Evolutionary conservation across 177 flowering plant species (phyloP).

Genomic region (Vitis hybrid): DNA sequence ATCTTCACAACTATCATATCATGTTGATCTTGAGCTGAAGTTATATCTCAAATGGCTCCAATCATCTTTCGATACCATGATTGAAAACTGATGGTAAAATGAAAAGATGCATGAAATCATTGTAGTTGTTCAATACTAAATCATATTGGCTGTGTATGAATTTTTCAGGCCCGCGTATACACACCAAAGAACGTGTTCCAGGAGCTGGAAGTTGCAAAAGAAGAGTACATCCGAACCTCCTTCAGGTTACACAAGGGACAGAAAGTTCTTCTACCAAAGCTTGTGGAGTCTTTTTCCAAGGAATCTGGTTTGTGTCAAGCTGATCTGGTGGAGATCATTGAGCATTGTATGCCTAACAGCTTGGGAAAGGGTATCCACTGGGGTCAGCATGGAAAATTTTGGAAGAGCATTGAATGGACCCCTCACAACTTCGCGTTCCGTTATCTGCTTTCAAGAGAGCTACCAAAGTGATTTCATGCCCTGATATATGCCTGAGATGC

Average conservation of each 20-base stretch:
- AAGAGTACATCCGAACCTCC: slow-evolving; percentile 42
- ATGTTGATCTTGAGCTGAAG: too few relatives aligned
- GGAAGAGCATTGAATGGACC: slow-evolving; percentile 44
- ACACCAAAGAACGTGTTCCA: slow-evolving; percentile 43
- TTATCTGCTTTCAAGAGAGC: slow-evolving; percentile 35
- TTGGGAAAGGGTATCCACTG: slow-evolving; percentile 20
- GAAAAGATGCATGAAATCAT: background rate
- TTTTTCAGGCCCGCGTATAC: slow-evolving; percentile 49
- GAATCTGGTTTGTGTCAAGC: slow-evolving; percentile 29
- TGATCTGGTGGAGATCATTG: slow-evolving; percentile 33
- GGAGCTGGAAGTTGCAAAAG: slow-evolving; percentile 54
- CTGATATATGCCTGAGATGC: background rate
- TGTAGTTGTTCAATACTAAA: background rate
- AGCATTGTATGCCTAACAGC: slow-evolving; percentile 29
- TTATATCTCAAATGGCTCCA: too few relatives aligned
- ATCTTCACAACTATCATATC: too few relatives aligned
- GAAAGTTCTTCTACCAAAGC: slow-evolving; percentile 45
- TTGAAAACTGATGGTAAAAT: background rate
- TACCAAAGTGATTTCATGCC: slow-evolving; percentile 12
- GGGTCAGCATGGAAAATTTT: slow-evolving; percentile 13
- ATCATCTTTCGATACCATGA: too few relatives aligned
- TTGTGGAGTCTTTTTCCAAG: slow-evolving; percentile 44
- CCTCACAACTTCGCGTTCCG: slow-evolving; percentile 50
- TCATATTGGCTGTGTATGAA: background rate
- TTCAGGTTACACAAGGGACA: slow-evolving; percentile 25